phyloP scores from a whole-genome alignment of 2,329 filamentous ascomycete genomes.

The Claviceps arundinis region DNA sequence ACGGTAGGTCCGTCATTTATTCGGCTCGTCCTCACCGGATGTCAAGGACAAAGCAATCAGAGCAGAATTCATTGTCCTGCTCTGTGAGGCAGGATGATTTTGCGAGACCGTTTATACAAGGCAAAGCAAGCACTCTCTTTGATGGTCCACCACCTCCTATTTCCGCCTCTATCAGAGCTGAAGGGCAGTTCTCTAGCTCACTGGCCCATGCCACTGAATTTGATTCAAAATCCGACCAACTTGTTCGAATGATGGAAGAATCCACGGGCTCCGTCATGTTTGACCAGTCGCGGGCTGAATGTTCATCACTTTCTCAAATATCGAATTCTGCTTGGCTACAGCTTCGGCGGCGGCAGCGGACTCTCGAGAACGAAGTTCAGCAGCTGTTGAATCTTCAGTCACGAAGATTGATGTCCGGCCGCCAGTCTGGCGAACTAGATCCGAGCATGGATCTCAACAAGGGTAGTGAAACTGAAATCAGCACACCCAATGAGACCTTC shows the following conservation, averaged over 20 bases:
- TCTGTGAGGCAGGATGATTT: constrained; percentile 14
- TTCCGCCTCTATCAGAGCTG: constrained; percentile 26
- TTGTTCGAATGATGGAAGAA: constrained; percentile 4
- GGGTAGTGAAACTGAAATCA: constrained; percentile 27
- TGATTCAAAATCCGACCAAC: not conserved
- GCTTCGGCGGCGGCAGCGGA: constrained; percentile 31
- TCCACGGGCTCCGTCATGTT: constrained; percentile 24
- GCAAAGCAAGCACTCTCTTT: constrained; percentile 26
- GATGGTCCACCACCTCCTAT: constrained; percentile 39
- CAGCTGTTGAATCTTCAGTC: constrained; percentile 36
- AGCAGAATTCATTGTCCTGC: constrained; percentile 9
- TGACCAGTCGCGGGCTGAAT: constrained; percentile 16
- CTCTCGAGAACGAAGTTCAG: constrained; percentile 34
- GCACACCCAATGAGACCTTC: constrained; percentile 26
- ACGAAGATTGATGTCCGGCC: constrained; percentile 26
- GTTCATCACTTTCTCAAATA: not conserved
- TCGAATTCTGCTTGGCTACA: constrained; percentile 33
- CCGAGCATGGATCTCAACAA: constrained; percentile 14
- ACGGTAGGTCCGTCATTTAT: constrained; percentile 7
- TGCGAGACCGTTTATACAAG: constrained; percentile 19
- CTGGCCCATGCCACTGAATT: constrained; percentile 9
- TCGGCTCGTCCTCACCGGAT: not conserved
- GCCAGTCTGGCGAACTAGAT: constrained; percentile 12
- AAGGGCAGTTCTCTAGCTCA: constrained; percentile 3
- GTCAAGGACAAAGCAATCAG: constrained; percentile 4